Conservation (phyloP, 148 eudicot genomes). For the Linanthus parryae region DNA sequence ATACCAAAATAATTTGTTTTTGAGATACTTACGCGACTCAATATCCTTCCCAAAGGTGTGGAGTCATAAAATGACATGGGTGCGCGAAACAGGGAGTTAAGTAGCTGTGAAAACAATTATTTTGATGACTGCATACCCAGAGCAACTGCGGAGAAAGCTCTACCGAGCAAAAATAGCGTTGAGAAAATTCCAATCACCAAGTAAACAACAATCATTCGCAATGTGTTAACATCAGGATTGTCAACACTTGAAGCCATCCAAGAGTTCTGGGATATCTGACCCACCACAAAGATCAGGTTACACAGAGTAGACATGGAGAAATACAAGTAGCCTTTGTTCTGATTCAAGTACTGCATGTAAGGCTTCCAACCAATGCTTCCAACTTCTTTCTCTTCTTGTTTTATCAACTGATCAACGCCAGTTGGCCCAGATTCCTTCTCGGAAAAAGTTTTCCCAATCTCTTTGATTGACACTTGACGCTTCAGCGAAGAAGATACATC, state of each 20-base stretch:
- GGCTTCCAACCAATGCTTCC: constrained; percentile 53
- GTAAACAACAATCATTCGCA: constrained; percentile 27
- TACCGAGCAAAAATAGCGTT: constrained; percentile 24
- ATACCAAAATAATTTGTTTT: neutral
- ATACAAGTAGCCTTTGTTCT: constrained; percentile 39
- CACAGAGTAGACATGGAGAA: constrained; percentile 26
- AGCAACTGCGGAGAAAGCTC: constrained; percentile 32
- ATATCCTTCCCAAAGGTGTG: constrained; percentile 58
- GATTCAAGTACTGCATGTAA: constrained; percentile 44
- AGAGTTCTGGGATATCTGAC: constrained; percentile 45
- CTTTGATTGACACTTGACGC: constrained; percentile 25
- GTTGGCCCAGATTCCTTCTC: constrained; percentile 28
- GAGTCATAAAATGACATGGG: constrained; percentile 66
- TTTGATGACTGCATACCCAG: constrained; percentile 39
- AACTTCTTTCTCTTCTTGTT: constrained; percentile 50
- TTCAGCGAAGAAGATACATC: constrained; percentile 27
- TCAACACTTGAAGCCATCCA: constrained; percentile 53
- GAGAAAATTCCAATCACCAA: constrained; percentile 25
- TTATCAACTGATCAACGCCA: constrained; percentile 39
- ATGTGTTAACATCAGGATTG: constrained; percentile 17
- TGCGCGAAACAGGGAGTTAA: constrained; percentile 53
- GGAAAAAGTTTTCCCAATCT: constrained; percentile 25
- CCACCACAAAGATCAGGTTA: constrained; percentile 27
- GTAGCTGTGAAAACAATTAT: constrained; percentile 34
- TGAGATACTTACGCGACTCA: constrained; percentile 42